A percentile compares a stretch with the other conserved stretches of the same genome.
phyloP scores from a whole-genome alignment of 2,329 filamentous ascomycete species.

The Xylariaceae sp. region DNA sequence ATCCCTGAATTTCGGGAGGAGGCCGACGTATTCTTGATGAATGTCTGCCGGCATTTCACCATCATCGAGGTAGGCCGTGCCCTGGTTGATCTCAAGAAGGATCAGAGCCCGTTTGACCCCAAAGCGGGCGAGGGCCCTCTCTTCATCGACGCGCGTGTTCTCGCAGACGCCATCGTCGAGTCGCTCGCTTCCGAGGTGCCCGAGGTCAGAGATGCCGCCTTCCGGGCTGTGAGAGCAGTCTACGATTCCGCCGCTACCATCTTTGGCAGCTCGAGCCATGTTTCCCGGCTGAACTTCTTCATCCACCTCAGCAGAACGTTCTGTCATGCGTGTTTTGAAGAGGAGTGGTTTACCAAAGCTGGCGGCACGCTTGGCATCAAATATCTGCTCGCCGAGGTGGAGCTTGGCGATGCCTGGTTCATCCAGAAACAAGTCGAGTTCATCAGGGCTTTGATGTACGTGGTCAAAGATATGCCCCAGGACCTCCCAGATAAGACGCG shows the following conservation, averaged over 20 bases:
- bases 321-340: conserved; percentile 91
- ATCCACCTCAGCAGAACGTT: conserved; percentile 75
- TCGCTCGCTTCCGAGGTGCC: conserved; percentile 80
- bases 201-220: conserved; percentile 75
- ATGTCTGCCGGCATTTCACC: conserved; percentile 84
- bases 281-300: conserved; percentile 79
- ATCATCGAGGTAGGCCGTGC: conserved; percentile 83
- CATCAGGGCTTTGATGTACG: conserved; percentile 85
- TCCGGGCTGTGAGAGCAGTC: conserved; percentile 70
- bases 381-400: conserved; percentile 76
- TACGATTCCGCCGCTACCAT: conserved; percentile 72
- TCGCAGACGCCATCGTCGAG: conserved; percentile 87
- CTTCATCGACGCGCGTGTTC: conserved; percentile 75
- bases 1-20: conserved; percentile 74
- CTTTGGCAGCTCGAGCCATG: conserved; percentile 67
- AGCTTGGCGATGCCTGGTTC: conserved; percentile 81
- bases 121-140: conserved; percentile 81
- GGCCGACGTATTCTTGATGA: conserved; percentile 68
- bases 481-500: conserved; percentile 89
- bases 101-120: conserved; percentile 74
- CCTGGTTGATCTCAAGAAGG: conserved; percentile 74
- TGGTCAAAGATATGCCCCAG: conserved; percentile 96
- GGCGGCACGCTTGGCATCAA: conserved; percentile 88
- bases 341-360: conserved; percentile 98
- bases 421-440: conserved; percentile 79